phyloP scores from a whole-genome alignment of 257 asterid species.

The Cruciata laevipes region DNA sequence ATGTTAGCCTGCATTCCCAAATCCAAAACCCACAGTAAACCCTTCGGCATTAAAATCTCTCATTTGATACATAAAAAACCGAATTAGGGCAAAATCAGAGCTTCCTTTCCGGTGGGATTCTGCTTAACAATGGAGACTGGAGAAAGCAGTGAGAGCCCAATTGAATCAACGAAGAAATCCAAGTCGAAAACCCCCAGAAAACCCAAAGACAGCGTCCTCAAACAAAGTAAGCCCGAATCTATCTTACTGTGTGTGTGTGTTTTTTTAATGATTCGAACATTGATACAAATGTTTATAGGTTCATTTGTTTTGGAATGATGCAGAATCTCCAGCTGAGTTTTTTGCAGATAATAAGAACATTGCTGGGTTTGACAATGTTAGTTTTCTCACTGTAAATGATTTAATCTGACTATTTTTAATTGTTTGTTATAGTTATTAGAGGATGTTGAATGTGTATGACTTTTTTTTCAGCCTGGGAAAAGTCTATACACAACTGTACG shows the following conservation, averaged over 20 bases:
- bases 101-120: constrained; percentile 4
- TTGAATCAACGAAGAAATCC: constrained; percentile 35
- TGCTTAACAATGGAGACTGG: constrained; percentile 32
- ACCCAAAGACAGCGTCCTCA: constrained; percentile 58
- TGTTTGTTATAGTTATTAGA: neutral
- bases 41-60: constrained; percentile 5
- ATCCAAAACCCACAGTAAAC: neutral
- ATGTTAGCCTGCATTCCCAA: neutral
- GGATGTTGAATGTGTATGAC: constrained; percentile 5
- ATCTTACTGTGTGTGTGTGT: neutral
- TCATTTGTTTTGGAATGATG: constrained; percentile 11
- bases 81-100: neutral
- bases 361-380: constrained; percentile 91
- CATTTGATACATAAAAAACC: neutral
- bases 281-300: neutral
- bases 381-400: constrained; percentile 14
- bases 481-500: constrained; percentile 80
- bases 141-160: constrained; percentile 48
- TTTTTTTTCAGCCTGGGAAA: constrained; percentile 71
- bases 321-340: constrained; percentile 96
- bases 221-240: constrained; percentile 45
- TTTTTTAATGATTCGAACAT: neutral
- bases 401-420: neutral
- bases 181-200: constrained; percentile 58
- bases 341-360: constrained; percentile 92